phyloP scores from a whole-genome alignment of 305 asterid species.

The Fraxinus floribunda region DNA sequence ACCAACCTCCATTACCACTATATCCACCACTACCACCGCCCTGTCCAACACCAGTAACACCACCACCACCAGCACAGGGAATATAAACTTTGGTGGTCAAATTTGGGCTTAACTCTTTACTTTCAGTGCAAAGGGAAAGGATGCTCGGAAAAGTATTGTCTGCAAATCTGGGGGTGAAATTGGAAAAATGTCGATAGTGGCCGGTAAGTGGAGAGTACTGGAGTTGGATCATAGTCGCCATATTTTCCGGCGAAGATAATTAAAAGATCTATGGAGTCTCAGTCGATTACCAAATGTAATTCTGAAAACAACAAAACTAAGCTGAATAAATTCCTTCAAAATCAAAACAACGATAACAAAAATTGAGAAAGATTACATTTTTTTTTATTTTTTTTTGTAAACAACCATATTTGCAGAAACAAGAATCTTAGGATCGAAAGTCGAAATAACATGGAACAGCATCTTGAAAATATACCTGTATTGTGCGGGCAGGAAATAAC shows the following conservation, averaged over 20 bases:
- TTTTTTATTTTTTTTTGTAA: not conserved
- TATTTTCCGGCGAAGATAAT: not conserved
- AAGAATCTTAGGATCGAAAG: not conserved
- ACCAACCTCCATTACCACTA: slow-evolving; percentile 21
- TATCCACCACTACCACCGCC: slow-evolving; percentile 21
- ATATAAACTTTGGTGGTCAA: slow-evolving; percentile 9
- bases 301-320: not conserved
- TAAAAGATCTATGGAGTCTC: not conserved
- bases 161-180: not conserved
- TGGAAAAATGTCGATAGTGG: not conserved
- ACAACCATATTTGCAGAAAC: not conserved
- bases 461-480: not conserved
- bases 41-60: slow-evolving; percentile 4
- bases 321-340: not conserved
- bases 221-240: slow-evolving; percentile 35
- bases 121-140: not conserved
- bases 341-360: not conserved
- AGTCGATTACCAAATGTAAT: not conserved
- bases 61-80: slow-evolving; percentile 21
- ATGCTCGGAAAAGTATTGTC: not conserved
- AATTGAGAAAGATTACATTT: too few relatives aligned
- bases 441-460: not conserved
- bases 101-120: not conserved
- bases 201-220: slow-evolving; percentile 26
- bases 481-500: not conserved